Conservation (phyloP, 176 grass and related monocot genomes). For the Saccharum officinarum region DNA sequence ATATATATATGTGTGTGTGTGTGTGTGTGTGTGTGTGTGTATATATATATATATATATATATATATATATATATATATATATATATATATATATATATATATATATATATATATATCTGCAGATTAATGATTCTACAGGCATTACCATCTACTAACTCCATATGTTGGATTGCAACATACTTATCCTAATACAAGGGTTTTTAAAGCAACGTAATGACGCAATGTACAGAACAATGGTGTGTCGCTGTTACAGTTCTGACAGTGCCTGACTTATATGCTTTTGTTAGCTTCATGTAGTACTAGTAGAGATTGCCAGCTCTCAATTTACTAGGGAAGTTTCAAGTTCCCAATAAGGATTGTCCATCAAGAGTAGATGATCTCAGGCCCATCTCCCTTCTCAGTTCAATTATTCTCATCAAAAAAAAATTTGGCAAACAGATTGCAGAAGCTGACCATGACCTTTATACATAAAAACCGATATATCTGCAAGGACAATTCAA, state of each 20-base stretch:
- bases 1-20: too few species aligned
- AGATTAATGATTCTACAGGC: not conserved
- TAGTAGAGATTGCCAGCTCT: slow-evolving; percentile 1
- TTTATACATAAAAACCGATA: not conserved
- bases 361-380: too few species aligned
- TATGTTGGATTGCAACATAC: not conserved
- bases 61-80: slow-evolving; percentile 20
- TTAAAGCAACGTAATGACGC: not conserved
- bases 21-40: too few species aligned
- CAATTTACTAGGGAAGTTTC: not conserved
- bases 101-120: slow-evolving; percentile 23
- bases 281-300: slow-evolving; percentile 8
- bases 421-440: too few species aligned
- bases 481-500: not conserved
- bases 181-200: not conserved
- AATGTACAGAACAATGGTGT: slow-evolving; percentile 8
- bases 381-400: too few species aligned
- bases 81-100: slow-evolving; percentile 22
- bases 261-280: not conserved
- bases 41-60: slow-evolving; percentile 23
- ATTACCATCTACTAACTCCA: not conserved
- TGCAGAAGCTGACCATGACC: not conserved
- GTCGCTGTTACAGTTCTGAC: not conserved
- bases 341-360: not conserved
- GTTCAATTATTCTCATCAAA: too few species aligned